These are phyloP conservation scores for Chaetomiaceae sp. DNA, from an alignment of 2,329 filamentous ascomycete genomes.

Conservation along the genomic window DNA sequence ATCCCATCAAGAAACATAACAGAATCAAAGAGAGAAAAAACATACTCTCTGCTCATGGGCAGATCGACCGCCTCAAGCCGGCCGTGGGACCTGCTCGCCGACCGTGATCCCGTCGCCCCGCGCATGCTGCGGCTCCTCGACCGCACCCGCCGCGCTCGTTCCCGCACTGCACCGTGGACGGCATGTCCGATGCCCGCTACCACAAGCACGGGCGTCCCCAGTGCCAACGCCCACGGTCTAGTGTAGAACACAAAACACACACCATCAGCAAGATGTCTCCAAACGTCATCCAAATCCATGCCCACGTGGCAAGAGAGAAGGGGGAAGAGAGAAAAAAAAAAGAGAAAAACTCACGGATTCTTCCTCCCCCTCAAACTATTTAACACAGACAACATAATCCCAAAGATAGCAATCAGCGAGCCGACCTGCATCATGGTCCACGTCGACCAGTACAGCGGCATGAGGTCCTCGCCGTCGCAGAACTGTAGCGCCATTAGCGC, in stretches of 20 bases:
- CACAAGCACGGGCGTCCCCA: conserved; percentile 56
- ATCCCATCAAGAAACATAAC: neutral
- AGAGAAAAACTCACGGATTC: conserved; percentile 42
- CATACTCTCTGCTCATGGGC: conserved; percentile 42
- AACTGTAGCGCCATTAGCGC: conserved; percentile 51
- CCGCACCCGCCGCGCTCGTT: conserved; percentile 31
- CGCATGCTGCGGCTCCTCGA: conserved; percentile 16
- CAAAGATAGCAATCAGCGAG: conserved; percentile 53
- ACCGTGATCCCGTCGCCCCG: conserved; percentile 8
- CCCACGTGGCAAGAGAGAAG: too few relatives aligned
- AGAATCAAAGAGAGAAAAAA: neutral
- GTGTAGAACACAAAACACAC: too few relatives aligned
- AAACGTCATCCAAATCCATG: too few relatives aligned
- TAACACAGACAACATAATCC: conserved; percentile 49
- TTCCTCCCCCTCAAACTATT: conserved; percentile 45
- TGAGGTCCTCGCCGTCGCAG: conserved; percentile 56
- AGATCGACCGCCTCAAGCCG: conserved; percentile 16
- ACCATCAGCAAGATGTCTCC: too few relatives aligned
- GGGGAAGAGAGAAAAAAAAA: neutral
- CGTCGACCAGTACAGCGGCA: conserved; percentile 56
- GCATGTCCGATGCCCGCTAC: conserved; percentile 51
- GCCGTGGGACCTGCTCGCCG: conserved; percentile 10
- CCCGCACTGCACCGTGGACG: conserved; percentile 37
- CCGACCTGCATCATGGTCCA: conserved; percentile 58
- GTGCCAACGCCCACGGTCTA: conserved; percentile 54